Evolutionary conservation across 2,329 filamentous ascomycete species (phyloP), one percentile per base, ranked within the genome.

Genomic region (Cladophialophora psammophila): DNA sequence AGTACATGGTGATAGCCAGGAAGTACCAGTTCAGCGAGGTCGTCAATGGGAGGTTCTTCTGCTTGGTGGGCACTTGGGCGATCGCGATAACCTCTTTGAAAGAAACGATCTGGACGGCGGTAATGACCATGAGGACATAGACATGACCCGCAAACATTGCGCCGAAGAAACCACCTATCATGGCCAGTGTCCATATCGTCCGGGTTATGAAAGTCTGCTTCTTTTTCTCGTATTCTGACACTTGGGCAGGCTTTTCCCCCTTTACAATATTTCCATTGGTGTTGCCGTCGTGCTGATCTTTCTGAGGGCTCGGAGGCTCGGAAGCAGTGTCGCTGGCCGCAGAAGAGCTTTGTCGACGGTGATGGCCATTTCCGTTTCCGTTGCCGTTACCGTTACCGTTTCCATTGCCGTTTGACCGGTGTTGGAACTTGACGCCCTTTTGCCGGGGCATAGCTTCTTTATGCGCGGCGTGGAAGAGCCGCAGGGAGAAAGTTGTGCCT

Each of bases 31-130:
- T 98, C 74, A 99, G 84, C 72, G 92, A 93, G 84, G 97, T 97
- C 72, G 94, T 97, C 74, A 96, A 96, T 66, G 91, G 91, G 68
- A 99, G 85, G 77, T 94, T 93, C 76, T 94, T 90, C 70, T 94
- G 94, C 75, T 91, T 90, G 79, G 92, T 96, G 62, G 95, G 94
- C 7, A 98, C 93, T 78, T 94, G 96, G 73, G 94, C 91, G 75
- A 99, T 98, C 71, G 94, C 94, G 77, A 99, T 98, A 75, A 99
- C 95, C 81, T 99, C 95, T 84, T 97, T 98, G 88, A 98, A 99
- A 64, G 92, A 97, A 74, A 99, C 87, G 78, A 99, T 94, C 81
- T 99, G 95, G 68, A 99, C 86, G 57, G 91, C 91, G 34, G 95
- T 98, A 74, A 97, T 91, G 77, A 97, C 89, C 75, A 89, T 89